A percentile compares a stretch with the other conserved stretches of the same genome.
Evolutionary conservation across 768 basidiomycete species (phyloP).

Genomic region (Antrodiella citrinella): DNA sequence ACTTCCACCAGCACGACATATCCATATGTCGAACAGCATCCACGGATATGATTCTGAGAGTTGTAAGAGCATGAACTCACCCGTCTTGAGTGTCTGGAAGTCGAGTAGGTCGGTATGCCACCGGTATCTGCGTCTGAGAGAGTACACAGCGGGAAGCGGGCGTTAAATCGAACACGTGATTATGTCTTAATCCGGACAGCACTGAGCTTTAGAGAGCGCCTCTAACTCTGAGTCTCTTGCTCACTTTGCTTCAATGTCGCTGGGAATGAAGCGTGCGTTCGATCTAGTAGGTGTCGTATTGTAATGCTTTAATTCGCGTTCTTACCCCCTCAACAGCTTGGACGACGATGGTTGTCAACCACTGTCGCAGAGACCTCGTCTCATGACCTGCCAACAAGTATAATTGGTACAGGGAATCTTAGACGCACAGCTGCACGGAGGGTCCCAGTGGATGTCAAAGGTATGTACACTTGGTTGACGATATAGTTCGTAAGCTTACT

Average conservation of each 20-base stretch:
- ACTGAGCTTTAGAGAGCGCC: constrained; percentile 7
- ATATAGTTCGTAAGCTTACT: no score
- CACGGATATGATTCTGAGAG: constrained; percentile 1
- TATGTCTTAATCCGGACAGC: background rate
- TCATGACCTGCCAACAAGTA: background rate
- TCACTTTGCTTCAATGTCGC: constrained; percentile 12
- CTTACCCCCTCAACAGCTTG: background rate
- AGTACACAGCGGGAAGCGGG: background rate
- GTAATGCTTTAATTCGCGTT: background rate
- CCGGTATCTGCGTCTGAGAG: background rate
- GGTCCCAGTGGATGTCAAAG: no score
- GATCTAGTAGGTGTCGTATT: constrained; percentile 13
- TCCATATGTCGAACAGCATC: constrained; percentile 5
- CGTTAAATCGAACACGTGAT: constrained; percentile 3
- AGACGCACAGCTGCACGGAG: no score
- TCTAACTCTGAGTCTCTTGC: constrained; percentile 1
- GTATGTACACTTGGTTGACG: no score
- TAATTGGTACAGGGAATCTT: background rate
- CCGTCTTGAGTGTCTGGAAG: constrained; percentile 19
- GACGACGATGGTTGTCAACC: constrained; percentile 2
- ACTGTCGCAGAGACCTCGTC: background rate
- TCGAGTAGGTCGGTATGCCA: constrained; percentile 8
- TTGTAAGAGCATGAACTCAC: constrained; percentile 27
- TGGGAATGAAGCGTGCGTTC: constrained; percentile 14
- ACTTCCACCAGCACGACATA: background rate